Evolutionary conservation across 106 monocot genomes (phyloP), one percentile per base, ranked within the genome.

Genomic region (Dioscorea dumetorum): DNA sequence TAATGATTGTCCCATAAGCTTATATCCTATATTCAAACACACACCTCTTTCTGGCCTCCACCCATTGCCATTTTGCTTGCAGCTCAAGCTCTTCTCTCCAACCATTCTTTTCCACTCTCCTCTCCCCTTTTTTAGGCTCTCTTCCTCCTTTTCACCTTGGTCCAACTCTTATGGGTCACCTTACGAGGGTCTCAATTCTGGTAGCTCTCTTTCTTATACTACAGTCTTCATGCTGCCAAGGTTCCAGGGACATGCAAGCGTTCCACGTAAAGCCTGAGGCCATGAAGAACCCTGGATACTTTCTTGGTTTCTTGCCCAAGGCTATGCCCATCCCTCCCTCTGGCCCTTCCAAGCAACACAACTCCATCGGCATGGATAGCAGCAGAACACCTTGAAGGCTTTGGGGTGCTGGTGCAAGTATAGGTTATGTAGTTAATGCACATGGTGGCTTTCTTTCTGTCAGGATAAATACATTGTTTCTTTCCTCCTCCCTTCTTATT

Each of bases 341-440:
- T 11, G 79, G 64, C 3, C 79, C 79, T 48, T 79, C 79, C 15
- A 79, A 70, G 69, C 69, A 59, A 48, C 79, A 79, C 74, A 79
- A 79, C 74, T 69, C 35, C 57, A 11, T 79, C 22, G 73, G 73
- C 18, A 48, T 79, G 51, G 48, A 64, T n/a, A 69, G 54, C 21
- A 22, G 21, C 4, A 21, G 35, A 22, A 4, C 62, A 4, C 69
- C 48, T 56, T 69, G 62, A 73, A 2, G 48, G 23, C 10, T 41
- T 41, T 41, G 17, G 6, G 10, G 48, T 12, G 33, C 19, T 19
- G 15, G 48, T 56, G 54, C 54, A 56, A 56, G 54, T 8, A 19
- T 56, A 56, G 19, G 10, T 9, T 19, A 8, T 12, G 10, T 7
- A 3, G 15, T 48, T 64, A 48, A 41, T 64, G 64, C 33, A 64